Base-by-base conservation (phyloP, 2,329 filamentous ascomycete genomes). In the Phyllosticta citrichinensis region DNA sequence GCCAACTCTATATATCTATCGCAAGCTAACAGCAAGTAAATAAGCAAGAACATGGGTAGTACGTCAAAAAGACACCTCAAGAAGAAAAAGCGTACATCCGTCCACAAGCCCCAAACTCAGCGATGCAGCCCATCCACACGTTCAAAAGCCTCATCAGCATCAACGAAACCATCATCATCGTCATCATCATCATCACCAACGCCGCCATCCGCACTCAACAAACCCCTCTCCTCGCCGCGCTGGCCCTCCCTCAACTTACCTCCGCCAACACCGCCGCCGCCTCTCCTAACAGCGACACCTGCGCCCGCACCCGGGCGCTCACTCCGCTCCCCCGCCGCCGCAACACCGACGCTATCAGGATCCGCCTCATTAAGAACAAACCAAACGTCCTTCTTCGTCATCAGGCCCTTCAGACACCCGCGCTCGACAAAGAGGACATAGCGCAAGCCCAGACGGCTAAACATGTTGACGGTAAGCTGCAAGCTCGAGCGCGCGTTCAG, bases 351-450 rank as follows among this genome's bases (percentile, higher is more conserved):
- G 20, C 68, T 71, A 55, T 71, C 70, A 12, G 71, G 70, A 65
- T 87, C 86, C 10, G 84, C 85, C 52, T 87, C 89, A 70, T 96
- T 91, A 54, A 97, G 79, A 50, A 97, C 86, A 73, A 90, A 92
- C 89, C 92, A 97, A 35, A 96, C 87, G 75, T 99, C 94, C 78
- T 99, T 99, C 79, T 97, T 97, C 20, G 94, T 99, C 66, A 97
- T 77, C 55, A 99, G 74, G 0, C 94, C 94, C 72, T 90, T 86
- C 50, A 99, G 76, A 56, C 84, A 83, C 20, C 94, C 94, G 56
- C 87, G 83, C 65, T 97, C 89, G 50, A 84, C 85, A 71, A 97
- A 95, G 2, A 97, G 77, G 5, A 99, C 84, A 75, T 97, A 97
- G 57, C 93, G 83, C 64, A 99, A 76, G 20, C 94, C 94, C 9